Base-by-base conservation (phyloP, 306 rosid genomes). In the Lathyrus sativus region DNA sequence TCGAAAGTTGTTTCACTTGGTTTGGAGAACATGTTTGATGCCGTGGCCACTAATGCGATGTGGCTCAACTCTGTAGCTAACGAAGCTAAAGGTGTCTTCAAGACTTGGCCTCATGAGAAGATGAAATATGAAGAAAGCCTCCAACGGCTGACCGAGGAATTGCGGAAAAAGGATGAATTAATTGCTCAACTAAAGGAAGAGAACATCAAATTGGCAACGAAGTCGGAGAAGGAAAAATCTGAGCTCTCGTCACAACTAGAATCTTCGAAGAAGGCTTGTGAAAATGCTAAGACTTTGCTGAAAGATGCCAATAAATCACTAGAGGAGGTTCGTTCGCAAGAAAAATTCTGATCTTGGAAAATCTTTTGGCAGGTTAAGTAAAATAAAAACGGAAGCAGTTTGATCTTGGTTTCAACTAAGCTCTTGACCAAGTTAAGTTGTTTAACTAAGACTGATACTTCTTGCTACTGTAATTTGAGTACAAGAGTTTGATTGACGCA, bases 141-240 rank as follows among this genome's bases (percentile, higher is more conserved):
- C 15, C 18, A n/a, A 45, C 51, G 19, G 2, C 9, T 45, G 8
- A 45, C 51, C 19, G 3, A 45, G 8, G 18, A 45, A 45, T 7
- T 45, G 51, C 3, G 5, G 51, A 13, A 45, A 7, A 45, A 45
- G 18, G 15, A n/a, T 45, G 51, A 45, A 6, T 45, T 45, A 7
- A 45, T 45, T 45, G 19, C 51, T 45, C 51, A 45, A n/a, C 51
- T 45, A 45, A 45, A 45, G 19, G 51, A 45, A 45, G 51, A n/a
- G 0, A 45, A 45, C 3, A 0, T n/a, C 3, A 45, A 45, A 9
- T 45, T 45, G 19, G 19, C 51, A 45, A 45, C 9, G 1, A n/a
- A 45, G 51, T n/a, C 18, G 3, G 51, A 45, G 9, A 7, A 0
- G 15, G 51, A 45, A n/a, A 45, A 45, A n/a, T 6, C 1, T 45